Evolutionary conservation across 352 stramenopile species (phyloP).

Genomic region (Discostella stelligera): DNA sequence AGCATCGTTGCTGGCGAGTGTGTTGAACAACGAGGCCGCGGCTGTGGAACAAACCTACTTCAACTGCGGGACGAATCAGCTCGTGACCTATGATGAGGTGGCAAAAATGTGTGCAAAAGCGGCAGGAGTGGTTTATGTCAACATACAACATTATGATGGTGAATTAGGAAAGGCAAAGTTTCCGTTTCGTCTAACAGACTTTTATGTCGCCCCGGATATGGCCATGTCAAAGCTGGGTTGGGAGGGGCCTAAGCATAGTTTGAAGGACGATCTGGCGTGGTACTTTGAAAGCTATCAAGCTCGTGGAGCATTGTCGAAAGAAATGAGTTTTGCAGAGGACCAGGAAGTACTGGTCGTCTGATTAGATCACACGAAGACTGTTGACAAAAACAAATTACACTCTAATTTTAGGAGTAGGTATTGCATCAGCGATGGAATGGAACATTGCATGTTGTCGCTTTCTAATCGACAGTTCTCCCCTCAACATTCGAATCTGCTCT

Average conservation of each 20-base stretch:
- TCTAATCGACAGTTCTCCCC: not conserved
- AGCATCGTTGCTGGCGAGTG: constrained; percentile 78
- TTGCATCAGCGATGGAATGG: too few species aligned
- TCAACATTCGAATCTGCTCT: not conserved
- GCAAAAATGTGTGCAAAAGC: constrained; percentile 70
- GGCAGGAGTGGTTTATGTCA: constrained; percentile 58
- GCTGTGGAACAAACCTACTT: constrained; percentile 76
- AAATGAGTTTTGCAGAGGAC: constrained; percentile 67
- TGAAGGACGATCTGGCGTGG: constrained; percentile 73
- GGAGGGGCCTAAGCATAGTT: constrained; percentile 50
- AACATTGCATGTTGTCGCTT: not conserved
- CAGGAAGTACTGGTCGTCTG: constrained; percentile 57
- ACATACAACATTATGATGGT: constrained; percentile 71
- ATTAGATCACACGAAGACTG: not conserved
- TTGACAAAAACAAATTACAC: too few species aligned
- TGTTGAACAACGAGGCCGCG: constrained; percentile 75
- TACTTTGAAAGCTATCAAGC: constrained; percentile 69
- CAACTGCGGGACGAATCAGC: constrained; percentile 79
- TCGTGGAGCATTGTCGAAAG: constrained; percentile 55
- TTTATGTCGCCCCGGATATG: constrained; percentile 75
- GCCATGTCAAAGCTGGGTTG: constrained; percentile 73
- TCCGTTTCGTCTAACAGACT: constrained; percentile 74
- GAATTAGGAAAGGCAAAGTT: constrained; percentile 70
- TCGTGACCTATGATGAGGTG: constrained; percentile 80
- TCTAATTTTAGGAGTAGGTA: too few species aligned